Conservation (phyloP, 768 basidiomycete genomes). For the Amanita exitialis region DNA sequence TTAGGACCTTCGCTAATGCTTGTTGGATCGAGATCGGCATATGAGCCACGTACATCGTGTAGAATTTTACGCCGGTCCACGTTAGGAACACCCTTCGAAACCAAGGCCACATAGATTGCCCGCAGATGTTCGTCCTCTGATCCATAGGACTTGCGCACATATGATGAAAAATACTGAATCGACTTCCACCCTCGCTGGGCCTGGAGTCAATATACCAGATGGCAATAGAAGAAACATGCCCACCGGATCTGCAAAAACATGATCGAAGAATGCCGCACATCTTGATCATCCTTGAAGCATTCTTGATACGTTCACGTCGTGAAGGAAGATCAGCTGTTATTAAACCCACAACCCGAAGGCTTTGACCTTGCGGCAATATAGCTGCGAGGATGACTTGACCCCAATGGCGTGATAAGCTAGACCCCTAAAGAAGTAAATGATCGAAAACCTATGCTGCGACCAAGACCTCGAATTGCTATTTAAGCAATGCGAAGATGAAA, state of each 20-base stretch:
- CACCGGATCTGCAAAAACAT: neutral
- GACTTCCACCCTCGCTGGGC: neutral
- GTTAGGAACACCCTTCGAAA: no score
- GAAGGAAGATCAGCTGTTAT: conserved; percentile 2
- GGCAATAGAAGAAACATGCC: neutral
- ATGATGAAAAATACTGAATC: neutral
- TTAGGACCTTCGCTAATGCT: no score
- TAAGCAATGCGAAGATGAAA: no score
- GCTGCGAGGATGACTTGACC: no score
- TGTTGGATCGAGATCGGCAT: no score
- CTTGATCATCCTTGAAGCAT: conserved; percentile 5
- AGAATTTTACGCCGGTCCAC: no score
- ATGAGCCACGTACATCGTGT: no score
- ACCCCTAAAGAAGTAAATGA: neutral
- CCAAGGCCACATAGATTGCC: neutral
- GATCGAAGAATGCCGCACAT: neutral
- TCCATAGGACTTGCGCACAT: conserved; percentile 2
- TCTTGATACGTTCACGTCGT: conserved; percentile 2
- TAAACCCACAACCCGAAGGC: neutral
- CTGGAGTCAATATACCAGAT: neutral
- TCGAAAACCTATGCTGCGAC: no score
- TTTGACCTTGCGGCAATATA: neutral
- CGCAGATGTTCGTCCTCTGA: neutral
- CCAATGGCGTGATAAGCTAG: neutral
- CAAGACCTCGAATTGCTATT: no score